Base-by-base conservation (phyloP, 208 protist species). In the Trypanosoma melophagium region DNA sequence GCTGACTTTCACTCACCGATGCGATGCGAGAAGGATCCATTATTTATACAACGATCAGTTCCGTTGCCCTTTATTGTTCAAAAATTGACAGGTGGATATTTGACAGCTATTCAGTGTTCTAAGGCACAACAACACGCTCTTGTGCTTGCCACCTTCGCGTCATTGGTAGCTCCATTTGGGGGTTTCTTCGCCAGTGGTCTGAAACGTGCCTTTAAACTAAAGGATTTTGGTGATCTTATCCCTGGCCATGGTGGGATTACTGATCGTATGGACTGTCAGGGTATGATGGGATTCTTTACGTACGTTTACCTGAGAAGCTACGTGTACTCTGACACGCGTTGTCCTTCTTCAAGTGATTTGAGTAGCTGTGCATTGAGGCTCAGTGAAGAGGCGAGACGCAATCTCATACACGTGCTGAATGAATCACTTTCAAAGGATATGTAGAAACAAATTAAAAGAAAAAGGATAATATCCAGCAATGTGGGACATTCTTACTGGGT, bases 211-310 rank as follows among this genome's bases (percentile, higher is more conserved):
- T 99, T 98, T 67, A 95, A 97, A 44, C 83, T 99, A 24, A 99
- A 99, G 77, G 98, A 99, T 82, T 99, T 99, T 87, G 96, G 93
- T 44, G 88, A 97, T 44, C 72, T 98, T 22, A 98, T 99, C 69
- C 98, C 98, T 16, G 98, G 98, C 12, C 98, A 99, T 73, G 98
- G 98, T 47, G 98, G 98, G 35, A 96, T 99, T 60, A 98, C 95
- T 12, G 98, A 99, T 73, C 81, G 98, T 38, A 98, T 99, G 76
- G 98, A 99, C 79, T 99, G 98, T 74, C 97, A 99, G 76, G 87
- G 96, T 21, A 65, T 99, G 31, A 99, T 99, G 96, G 95, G 80
- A 0, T 72, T 98, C 52, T 99, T 94, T 76, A 94, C 89, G 10
- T 96, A 84, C 62, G 88, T 85, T 59, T 97, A 96, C 61, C 68